A percentile compares a stretch with the other conserved stretches of the same genome.
phyloP scores from a whole-genome alignment of 108 stramenopile species.

The Skeletonema marinoi region DNA sequence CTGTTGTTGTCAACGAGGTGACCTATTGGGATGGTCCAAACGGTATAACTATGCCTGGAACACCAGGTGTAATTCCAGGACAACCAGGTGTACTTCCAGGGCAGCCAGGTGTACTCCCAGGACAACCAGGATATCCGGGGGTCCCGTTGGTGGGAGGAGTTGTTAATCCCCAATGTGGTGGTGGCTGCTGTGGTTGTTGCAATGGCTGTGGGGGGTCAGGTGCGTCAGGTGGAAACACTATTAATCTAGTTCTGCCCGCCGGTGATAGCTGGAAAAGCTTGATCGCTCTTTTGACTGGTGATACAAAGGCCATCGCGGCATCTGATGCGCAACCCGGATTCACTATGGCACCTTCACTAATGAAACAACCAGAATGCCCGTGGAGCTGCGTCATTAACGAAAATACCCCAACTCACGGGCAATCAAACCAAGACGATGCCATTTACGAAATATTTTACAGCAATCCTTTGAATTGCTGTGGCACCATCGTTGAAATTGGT shows the following conservation, averaged over 20 bases:
- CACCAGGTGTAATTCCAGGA: background rate
- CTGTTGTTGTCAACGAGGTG: background rate
- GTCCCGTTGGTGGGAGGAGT: conserved; percentile 4
- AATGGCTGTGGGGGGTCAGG: conserved; percentile 13
- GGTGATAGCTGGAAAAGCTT: background rate
- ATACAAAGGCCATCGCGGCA: background rate
- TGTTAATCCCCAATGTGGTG: conserved; percentile 13
- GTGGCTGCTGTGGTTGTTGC: conserved; percentile 20
- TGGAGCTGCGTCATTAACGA: conserved; percentile 44
- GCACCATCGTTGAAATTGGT: conserved; percentile 56
- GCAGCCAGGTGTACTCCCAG: background rate
- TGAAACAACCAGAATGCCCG: conserved; percentile 12
- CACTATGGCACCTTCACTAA: conserved; percentile 4
- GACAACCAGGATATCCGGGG: background rate
- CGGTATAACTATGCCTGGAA: background rate
- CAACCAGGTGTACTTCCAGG: background rate
- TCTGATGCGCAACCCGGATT: background rate
- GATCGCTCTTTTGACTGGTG: background rate
- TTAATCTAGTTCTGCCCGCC: background rate
- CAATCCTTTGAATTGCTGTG: conserved; percentile 54
- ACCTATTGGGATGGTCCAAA: background rate
- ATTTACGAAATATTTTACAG: conserved; percentile 61
- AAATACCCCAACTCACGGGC: conserved; percentile 33
- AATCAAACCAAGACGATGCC: conserved; percentile 55
- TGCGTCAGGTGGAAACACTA: conserved; percentile 1